Evolutionary conservation across 352 stramenopile genomes (phyloP).

Genomic region (Phytopythium kandeliae): DNA sequence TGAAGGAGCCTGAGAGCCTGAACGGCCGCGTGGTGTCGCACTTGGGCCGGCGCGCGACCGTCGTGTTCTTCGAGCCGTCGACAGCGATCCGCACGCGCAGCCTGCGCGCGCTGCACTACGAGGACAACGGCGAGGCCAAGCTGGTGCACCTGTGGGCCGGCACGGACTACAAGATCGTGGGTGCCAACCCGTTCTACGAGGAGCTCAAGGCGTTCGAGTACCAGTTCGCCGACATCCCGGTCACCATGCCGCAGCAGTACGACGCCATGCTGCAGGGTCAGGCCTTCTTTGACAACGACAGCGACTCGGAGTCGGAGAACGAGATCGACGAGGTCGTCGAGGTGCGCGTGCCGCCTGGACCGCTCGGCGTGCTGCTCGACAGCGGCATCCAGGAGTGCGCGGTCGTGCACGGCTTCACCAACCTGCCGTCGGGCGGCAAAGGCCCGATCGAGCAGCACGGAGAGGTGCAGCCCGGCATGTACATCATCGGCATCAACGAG

Average conservation of each 20-base stretch:
- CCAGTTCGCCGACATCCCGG: slow-evolving; percentile 60
- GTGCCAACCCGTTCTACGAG: slow-evolving; percentile 65
- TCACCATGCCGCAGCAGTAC: slow-evolving; percentile 32
- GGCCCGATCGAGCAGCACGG: slow-evolving; percentile 61
- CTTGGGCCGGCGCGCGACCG: slow-evolving; percentile 59
- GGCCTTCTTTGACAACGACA: slow-evolving; percentile 80
- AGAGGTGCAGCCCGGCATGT: slow-evolving; percentile 70
- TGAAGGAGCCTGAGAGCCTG: slow-evolving; percentile 82
- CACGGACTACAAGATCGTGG: slow-evolving; percentile 80
- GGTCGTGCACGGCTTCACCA: slow-evolving; percentile 78
- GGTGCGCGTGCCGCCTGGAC: slow-evolving; percentile 61
- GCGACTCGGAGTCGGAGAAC: slow-evolving; percentile 71
- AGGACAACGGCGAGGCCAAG: slow-evolving; percentile 66
- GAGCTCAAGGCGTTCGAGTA: slow-evolving; percentile 68
- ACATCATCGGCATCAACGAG: slow-evolving; percentile 86
- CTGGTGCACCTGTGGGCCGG: slow-evolving; percentile 80
- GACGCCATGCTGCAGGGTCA: slow-evolving; percentile 66
- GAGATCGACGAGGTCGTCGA: slow-evolving; percentile 77
- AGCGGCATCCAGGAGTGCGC: slow-evolving; percentile 74
- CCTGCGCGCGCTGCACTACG: slow-evolving; percentile 73
- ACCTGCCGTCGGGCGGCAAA: slow-evolving; percentile 46
- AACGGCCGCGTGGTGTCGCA: slow-evolving; percentile 73
- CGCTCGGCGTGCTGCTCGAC: slow-evolving; percentile 68
- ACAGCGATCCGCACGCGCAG: slow-evolving; percentile 72
- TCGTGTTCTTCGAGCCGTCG: slow-evolving; percentile 79